These are phyloP conservation scores for Metschnikowia chrysomelidarum DNA, from an alignment of 805 yeast genomes.

Conservation along the genomic window DNA sequence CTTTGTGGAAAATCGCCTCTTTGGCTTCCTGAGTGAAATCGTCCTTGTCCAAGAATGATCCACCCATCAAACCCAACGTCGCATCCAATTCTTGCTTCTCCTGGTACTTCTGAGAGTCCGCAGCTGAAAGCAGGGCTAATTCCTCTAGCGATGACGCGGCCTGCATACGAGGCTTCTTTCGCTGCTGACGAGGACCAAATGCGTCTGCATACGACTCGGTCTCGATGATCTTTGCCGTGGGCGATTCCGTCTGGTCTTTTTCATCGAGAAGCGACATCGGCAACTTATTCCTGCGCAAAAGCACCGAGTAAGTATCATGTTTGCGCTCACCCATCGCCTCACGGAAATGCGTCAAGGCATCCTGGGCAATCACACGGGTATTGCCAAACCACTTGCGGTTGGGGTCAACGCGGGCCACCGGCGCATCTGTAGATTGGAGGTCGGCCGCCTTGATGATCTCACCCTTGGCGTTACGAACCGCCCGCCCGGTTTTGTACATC, in stretches of 20 bases:
- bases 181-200: constrained; percentile 93
- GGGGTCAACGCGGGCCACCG: constrained; percentile 92
- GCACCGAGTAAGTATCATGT: constrained; percentile 79
- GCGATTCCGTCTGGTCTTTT: constrained; percentile 71
- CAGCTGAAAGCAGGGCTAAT: constrained; percentile 56
- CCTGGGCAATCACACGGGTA: constrained; percentile 96
- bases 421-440: constrained; percentile 82
- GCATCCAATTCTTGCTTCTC: constrained; percentile 76
- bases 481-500: constrained; percentile 92
- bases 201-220: constrained; percentile 80
- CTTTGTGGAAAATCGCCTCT: constrained; percentile 93
- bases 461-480: constrained; percentile 82
- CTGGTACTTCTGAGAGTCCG: constrained; percentile 57
- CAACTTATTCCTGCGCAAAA: constrained; percentile 82
- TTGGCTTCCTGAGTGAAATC: constrained; percentile 89
- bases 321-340: constrained; percentile 88
- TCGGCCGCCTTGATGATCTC: constrained; percentile 85
- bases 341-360: constrained; percentile 90
- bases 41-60: constrained; percentile 55
- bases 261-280: constrained; percentile 96
- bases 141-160: constrained; percentile 80
- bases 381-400: constrained; percentile 97
- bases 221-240: constrained; percentile 77
- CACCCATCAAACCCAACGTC: constrained; percentile 80
- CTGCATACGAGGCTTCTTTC: constrained; percentile 79